Conservation (phyloP, 2,329 filamentous ascomycete genomes). For the Neonectria sp. region DNA sequence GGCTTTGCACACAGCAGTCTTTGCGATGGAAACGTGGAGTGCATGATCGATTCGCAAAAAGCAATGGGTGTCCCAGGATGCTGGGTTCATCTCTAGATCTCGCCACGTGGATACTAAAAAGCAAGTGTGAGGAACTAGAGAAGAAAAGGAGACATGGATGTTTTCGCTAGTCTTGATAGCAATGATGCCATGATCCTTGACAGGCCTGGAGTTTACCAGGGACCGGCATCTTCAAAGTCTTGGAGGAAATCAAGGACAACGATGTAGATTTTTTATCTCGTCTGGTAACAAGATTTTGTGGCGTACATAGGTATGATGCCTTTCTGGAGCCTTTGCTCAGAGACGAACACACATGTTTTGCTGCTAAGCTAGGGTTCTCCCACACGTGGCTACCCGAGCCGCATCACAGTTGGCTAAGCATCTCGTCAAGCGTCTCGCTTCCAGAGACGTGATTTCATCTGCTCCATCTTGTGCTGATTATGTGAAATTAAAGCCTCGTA, state of each 20-base stretch:
- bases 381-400: constrained; percentile 1
- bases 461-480: not conserved
- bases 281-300: not conserved
- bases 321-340: not conserved
- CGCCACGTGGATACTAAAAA: constrained; percentile 14
- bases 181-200: not conserved
- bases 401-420: not conserved
- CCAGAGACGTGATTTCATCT: not conserved
- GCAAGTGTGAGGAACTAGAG: not conserved
- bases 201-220: not conserved
- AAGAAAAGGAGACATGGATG: not conserved
- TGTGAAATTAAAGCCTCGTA: not conserved
- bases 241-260: not conserved
- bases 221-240: not conserved
- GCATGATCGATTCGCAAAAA: constrained; percentile 13
- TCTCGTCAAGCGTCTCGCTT: not conserved
- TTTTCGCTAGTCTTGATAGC: not conserved
- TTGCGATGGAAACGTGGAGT: not conserved
- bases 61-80: constrained; percentile 7
- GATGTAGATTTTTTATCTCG: not conserved
- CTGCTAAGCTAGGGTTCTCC: too few species aligned
- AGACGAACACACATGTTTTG: not conserved
- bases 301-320: not conserved
- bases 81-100: not conserved
- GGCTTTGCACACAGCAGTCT: not conserved